Evolutionary conservation across 768 basidiomycete genomes (phyloP).

Genomic region (Pleurotus sapidus): DNA sequence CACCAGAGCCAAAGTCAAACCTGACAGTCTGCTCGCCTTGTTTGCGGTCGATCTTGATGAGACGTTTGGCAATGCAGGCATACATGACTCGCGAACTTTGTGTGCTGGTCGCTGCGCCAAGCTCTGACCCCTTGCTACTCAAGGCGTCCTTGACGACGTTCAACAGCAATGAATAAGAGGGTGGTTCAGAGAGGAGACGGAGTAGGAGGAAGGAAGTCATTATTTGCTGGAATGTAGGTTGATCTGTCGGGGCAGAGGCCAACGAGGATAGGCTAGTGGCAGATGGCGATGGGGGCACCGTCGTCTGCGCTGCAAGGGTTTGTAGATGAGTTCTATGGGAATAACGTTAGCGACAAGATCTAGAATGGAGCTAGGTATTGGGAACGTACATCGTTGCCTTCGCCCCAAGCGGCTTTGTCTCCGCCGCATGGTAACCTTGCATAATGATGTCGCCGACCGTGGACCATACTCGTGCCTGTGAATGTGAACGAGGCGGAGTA

Average conservation of each 20-base stretch:
- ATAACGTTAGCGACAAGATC: conserved; percentile 6
- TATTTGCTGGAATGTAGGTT: conserved; percentile 64
- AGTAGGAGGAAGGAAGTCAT: conserved; percentile 67
- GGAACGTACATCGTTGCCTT: conserved; percentile 60
- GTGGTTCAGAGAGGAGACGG: conserved; percentile 50
- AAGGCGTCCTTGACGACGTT: conserved; percentile 61
- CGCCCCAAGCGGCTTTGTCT: conserved; percentile 42
- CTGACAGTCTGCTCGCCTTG: conserved; percentile 73
- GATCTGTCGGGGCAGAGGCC: conserved; percentile 28
- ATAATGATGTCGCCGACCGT: conserved; percentile 64
- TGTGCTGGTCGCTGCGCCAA: conserved; percentile 27
- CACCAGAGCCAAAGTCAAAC: conserved; percentile 49
- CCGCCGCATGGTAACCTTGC: conserved; percentile 39
- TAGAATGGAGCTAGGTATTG: neutral
- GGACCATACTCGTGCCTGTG: conserved; percentile 66
- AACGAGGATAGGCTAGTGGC: conserved; percentile 55
- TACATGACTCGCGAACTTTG: conserved; percentile 62
- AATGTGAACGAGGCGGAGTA: neutral
- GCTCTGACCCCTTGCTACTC: conserved; percentile 32
- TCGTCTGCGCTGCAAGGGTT: conserved; percentile 45
- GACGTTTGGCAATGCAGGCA: conserved; percentile 76
- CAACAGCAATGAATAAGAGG: conserved; percentile 55
- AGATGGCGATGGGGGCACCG: conserved; percentile 54
- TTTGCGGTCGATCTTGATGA: conserved; percentile 75
- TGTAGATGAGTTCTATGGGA: conserved; percentile 52